These are phyloP conservation scores for Arthromyces matolae DNA, from an alignment of 768 basidiomycete species.

Conservation along the genomic window DNA sequence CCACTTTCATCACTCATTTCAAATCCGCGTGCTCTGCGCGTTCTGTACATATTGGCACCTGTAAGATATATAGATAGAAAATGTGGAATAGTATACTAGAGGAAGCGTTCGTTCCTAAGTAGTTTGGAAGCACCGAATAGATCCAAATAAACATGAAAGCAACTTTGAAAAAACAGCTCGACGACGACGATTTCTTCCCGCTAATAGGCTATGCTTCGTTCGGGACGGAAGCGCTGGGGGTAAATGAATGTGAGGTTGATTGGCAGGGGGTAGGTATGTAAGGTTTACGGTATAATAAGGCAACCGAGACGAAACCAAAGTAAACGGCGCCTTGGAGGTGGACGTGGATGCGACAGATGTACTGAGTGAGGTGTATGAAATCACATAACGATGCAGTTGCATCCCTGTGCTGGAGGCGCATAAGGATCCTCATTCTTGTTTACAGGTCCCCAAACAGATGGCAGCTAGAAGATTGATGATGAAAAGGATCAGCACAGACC, in stretches of 20 bases:
- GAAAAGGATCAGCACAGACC: slow-evolving; percentile 6
- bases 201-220: slow-evolving; percentile 10
- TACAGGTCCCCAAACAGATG: slow-evolving; percentile 92
- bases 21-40: slow-evolving; percentile 7
- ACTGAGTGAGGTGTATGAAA: slow-evolving; percentile 4
- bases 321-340: neutral
- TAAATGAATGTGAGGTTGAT: slow-evolving; percentile 21
- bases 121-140: neutral
- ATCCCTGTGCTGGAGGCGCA: slow-evolving; percentile 73
- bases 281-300: slow-evolving; percentile 23
- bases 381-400: slow-evolving; percentile 73
- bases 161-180: slow-evolving; percentile 3
- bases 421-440: slow-evolving; percentile 91
- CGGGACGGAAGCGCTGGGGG: slow-evolving; percentile 6
- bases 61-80: slow-evolving; percentile 6
- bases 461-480: slow-evolving; percentile 50
- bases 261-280: slow-evolving; percentile 13
- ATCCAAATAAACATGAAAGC: slow-evolving; percentile 1
- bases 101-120: slow-evolving; percentile 2
- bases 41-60: slow-evolving; percentile 14
- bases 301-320: slow-evolving; percentile 9
- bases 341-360: neutral
- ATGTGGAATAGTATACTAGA: slow-evolving; percentile 14
- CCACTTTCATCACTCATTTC: slow-evolving; percentile 9
- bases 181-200: slow-evolving; percentile 1